Evolutionary conservation across 257 asterid genomes (phyloP).

Genomic region (Solanum sitiens): DNA sequence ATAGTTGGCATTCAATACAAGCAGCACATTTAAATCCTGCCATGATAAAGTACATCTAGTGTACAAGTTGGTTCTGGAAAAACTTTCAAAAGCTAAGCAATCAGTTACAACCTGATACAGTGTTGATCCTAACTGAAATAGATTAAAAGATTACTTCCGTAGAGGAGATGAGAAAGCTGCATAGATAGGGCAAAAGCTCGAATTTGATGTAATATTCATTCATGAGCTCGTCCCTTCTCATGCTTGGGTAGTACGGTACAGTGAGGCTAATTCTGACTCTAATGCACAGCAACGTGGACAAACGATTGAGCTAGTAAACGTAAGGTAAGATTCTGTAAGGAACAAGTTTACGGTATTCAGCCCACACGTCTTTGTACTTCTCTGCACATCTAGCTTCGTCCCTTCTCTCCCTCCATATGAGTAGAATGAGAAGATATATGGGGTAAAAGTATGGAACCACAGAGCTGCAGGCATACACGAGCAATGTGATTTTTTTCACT

Average conservation of each 20-base stretch:
- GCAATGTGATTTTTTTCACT: not conserved
- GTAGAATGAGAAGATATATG: slow-evolving; percentile 69
- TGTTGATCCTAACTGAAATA: not conserved
- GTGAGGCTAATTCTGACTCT: not conserved
- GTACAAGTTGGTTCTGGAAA: not conserved
- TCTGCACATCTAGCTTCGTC: slow-evolving; percentile 93
- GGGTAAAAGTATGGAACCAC: slow-evolving; percentile 90
- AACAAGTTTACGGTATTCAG: slow-evolving; percentile 64
- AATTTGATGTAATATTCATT: not conserved
- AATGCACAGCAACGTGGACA: not conserved
- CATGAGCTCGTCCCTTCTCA: not conserved
- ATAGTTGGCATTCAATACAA: not conserved
- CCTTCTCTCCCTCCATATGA: slow-evolving; percentile 96
- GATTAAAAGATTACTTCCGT: not conserved
- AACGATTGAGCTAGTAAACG: slow-evolving; percentile 28
- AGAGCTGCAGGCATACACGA: slow-evolving; percentile 45
- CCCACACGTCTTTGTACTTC: slow-evolving; percentile 89
- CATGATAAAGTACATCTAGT: not conserved
- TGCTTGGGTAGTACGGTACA: not conserved
- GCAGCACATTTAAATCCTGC: not conserved
- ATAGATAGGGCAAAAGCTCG: not conserved
- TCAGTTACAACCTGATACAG: not conserved
- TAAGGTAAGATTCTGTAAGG: slow-evolving; percentile 93
- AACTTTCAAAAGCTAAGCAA: not conserved
- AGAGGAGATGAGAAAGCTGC: not conserved